phyloP scores from a whole-genome alignment of 306 rosid species.

The Dicorynia guianensis region DNA sequence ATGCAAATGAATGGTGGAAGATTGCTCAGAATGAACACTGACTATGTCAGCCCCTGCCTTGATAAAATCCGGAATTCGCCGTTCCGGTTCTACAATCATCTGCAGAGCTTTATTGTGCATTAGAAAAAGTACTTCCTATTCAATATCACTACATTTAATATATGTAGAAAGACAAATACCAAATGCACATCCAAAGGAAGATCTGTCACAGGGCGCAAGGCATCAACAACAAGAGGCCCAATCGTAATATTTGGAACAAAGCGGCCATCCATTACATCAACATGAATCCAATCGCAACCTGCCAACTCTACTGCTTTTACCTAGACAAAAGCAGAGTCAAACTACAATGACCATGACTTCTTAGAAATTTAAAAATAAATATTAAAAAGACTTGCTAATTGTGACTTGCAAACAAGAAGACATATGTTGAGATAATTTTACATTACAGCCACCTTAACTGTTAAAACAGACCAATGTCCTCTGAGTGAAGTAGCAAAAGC shows the following conservation, averaged over 20 bases:
- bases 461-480: constrained; percentile 1
- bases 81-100: constrained; percentile 99
- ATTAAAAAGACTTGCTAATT: constrained; percentile 29
- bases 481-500: constrained; percentile 24
- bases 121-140: constrained; percentile 35
- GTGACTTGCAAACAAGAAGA: constrained; percentile 30
- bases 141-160: constrained; percentile 8
- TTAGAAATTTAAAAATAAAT: not conserved
- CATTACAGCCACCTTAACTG: not conserved
- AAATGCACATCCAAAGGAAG: constrained; percentile 98
- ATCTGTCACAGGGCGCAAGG: constrained; percentile 98
- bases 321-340: constrained; percentile 55
- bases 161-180: constrained; percentile 59
- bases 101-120: constrained; percentile 48
- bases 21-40: constrained; percentile 91
- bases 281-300: constrained; percentile 99
- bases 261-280: constrained; percentile 99
- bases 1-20: constrained; percentile 98
- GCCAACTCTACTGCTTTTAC: constrained; percentile 99
- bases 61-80: constrained; percentile 95
- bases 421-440: constrained; percentile 2
- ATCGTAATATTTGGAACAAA: constrained; percentile 98
- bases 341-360: constrained; percentile 42
- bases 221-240: constrained; percentile 97
- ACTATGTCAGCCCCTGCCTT: constrained; percentile 99